Conservation (phyloP, 805 yeast species). For the Starmerella asiatica region DNA sequence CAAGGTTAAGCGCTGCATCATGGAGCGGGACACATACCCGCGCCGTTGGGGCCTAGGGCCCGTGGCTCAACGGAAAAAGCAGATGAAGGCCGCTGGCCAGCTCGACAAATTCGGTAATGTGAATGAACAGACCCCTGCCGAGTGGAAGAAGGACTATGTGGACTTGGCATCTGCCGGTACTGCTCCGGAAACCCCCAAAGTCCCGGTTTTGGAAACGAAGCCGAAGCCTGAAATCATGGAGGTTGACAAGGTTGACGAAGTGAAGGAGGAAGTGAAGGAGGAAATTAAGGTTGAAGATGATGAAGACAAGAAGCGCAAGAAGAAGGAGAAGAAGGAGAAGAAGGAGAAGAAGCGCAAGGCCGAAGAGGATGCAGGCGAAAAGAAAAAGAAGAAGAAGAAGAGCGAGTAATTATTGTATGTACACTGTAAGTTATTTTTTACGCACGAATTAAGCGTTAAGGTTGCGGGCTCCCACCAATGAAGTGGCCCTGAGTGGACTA, state of each 20-base stretch:
- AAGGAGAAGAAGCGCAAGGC: slow-evolving; percentile 53
- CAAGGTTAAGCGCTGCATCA: slow-evolving; percentile 95
- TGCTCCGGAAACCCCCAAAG: slow-evolving; percentile 25
- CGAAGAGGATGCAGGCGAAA: slow-evolving; percentile 38
- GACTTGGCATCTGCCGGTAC: slow-evolving; percentile 49
- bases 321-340: slow-evolving; percentile 46
- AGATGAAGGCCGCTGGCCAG: slow-evolving; percentile 92
- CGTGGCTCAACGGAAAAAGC: slow-evolving; percentile 96
- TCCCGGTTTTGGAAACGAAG: slow-evolving; percentile 35
- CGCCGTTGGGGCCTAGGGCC: slow-evolving; percentile 99
- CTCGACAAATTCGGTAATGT: slow-evolving; percentile 89
- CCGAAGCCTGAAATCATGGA: slow-evolving; percentile 24
- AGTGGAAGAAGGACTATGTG: slow-evolving; percentile 79
- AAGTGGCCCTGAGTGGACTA: no score
- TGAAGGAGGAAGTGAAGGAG: slow-evolving; percentile 6
- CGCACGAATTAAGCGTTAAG: no score
- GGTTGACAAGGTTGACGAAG: slow-evolving; percentile 26
- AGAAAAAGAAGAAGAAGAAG: slow-evolving; percentile 41
- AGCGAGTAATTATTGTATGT: slow-evolving; percentile 15
- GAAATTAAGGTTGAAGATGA: slow-evolving; percentile 27
- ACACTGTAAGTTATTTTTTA: not conserved
- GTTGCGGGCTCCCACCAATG: no score
- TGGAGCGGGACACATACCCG: slow-evolving; percentile 99
- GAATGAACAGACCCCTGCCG: slow-evolving; percentile 85
- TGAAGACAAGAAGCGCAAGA: slow-evolving; percentile 48